Conservation (phyloP, 2,329 filamentous ascomycete species). For the Fusarium sulawesiense region DNA sequence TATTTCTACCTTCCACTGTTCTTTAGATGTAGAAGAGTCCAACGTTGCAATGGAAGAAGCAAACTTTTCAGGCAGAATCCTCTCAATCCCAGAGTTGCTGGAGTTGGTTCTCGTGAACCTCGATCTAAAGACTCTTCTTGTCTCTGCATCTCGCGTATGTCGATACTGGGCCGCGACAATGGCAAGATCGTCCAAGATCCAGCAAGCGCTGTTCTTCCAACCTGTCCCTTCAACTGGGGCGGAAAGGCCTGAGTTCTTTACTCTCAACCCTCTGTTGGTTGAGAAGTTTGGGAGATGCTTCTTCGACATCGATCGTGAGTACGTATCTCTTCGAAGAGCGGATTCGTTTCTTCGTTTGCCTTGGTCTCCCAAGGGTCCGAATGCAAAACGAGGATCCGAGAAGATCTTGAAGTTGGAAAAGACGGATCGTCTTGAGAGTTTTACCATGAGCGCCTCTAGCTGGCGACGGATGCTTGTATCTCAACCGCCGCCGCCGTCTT, state of each 20-base stretch:
- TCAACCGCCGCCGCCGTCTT: slow-evolving; percentile 37
- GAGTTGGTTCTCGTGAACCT: slow-evolving; percentile 44
- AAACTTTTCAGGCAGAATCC: background rate
- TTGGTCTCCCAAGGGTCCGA: slow-evolving; percentile 27
- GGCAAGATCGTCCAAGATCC: slow-evolving; percentile 19
- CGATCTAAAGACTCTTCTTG: slow-evolving; percentile 45
- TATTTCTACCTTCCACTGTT: background rate
- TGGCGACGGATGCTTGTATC: slow-evolving; percentile 44
- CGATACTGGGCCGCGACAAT: slow-evolving; percentile 36
- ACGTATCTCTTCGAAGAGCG: slow-evolving; percentile 25
- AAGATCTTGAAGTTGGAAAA: slow-evolving; percentile 18
- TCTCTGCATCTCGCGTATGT: slow-evolving; percentile 42
- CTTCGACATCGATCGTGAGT: slow-evolving; percentile 27
- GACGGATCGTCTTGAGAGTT: slow-evolving; percentile 21
- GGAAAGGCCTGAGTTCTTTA: background rate
- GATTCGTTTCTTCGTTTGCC: slow-evolving; percentile 35
- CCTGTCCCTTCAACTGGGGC: background rate
- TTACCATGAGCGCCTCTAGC: slow-evolving; percentile 31
- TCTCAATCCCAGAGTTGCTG: slow-evolving; percentile 41
- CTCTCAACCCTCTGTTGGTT: slow-evolving; percentile 30
- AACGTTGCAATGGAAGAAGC: background rate
- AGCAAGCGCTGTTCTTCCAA: slow-evolving; percentile 31
- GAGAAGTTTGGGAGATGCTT: slow-evolving; percentile 38
- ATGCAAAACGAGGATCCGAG: background rate
- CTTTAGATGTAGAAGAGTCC: background rate